phyloP scores from a whole-genome alignment of 305 asterid genomes.

The Galium porrigens region DNA sequence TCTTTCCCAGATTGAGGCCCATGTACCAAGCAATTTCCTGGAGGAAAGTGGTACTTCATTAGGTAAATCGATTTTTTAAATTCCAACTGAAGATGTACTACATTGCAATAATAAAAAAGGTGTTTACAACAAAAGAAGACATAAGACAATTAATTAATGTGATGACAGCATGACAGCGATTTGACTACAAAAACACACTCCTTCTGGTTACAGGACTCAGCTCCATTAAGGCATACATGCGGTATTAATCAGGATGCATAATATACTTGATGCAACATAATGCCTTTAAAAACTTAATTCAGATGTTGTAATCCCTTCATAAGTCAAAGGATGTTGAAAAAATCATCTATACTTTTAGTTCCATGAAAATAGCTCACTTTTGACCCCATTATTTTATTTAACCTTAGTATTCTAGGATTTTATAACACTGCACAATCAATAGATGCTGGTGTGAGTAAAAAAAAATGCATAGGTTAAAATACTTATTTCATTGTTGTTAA shows the following conservation, averaged over 20 bases:
- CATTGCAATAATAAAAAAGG: neutral
- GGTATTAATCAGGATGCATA: too few relatives aligned
- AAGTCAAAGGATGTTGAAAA: neutral
- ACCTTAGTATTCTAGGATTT: too few relatives aligned
- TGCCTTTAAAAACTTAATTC: neutral
- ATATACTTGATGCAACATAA: too few relatives aligned
- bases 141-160: neutral
- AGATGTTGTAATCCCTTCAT: neutral
- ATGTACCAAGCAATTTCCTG: slow-evolving; percentile 84
- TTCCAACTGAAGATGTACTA: neutral
- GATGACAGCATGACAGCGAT: neutral
- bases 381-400: neutral
- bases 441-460: too few relatives aligned
- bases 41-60: slow-evolving; percentile 9
- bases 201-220: neutral
- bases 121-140: neutral
- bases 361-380: too few relatives aligned
- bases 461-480: too few relatives aligned
- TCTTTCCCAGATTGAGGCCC: slow-evolving; percentile 66
- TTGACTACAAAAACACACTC: neutral
- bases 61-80: neutral
- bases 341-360: neutral
- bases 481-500: too few relatives aligned
- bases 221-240: too few relatives aligned
- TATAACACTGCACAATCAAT: too few relatives aligned